Conservation (phyloP, 2,329 filamentous ascomycete genomes). For the Neocatenulostroma microsporum region DNA sequence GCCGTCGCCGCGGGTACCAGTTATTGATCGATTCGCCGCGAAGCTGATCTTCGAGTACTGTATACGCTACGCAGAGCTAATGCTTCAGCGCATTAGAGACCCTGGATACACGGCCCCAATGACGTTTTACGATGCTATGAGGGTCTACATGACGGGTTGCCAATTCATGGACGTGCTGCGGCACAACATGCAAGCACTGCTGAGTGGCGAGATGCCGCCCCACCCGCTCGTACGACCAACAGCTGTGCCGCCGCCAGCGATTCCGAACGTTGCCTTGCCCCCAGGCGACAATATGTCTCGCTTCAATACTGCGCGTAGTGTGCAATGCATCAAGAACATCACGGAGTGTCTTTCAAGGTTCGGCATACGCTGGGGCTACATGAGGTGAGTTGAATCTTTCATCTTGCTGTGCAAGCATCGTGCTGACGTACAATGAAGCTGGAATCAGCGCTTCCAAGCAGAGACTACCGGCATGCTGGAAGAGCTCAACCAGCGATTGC, state of each 20-base stretch:
- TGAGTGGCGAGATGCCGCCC: conserved; percentile 32
- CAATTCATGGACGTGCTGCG: conserved; percentile 51
- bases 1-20: conserved; percentile 65
- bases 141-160: conserved; percentile 63
- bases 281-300: conserved; percentile 23
- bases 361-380: conserved; percentile 43
- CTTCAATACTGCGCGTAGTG: conserved; percentile 34
- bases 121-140: conserved; percentile 80
- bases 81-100: conserved; percentile 59
- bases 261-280: conserved; percentile 26
- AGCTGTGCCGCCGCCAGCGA: conserved; percentile 25
- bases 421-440: conserved; percentile 25
- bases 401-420: too few relatives aligned
- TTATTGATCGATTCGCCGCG: conserved; percentile 67
- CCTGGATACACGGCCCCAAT: conserved; percentile 58
- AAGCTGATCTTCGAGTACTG: conserved; percentile 75
- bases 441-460: conserved; percentile 42
- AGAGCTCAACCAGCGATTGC: conserved; percentile 34
- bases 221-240: conserved; percentile 35
- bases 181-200: conserved; percentile 43
- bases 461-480: conserved; percentile 36
- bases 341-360: conserved; percentile 39
- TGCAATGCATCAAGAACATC: conserved; percentile 42
- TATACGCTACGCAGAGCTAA: conserved; percentile 69
- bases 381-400: conserved; percentile 27